Evolutionary conservation across 2,329 filamentous ascomycete species (phyloP).

Genomic region (Fusarium bactridioides): DNA sequence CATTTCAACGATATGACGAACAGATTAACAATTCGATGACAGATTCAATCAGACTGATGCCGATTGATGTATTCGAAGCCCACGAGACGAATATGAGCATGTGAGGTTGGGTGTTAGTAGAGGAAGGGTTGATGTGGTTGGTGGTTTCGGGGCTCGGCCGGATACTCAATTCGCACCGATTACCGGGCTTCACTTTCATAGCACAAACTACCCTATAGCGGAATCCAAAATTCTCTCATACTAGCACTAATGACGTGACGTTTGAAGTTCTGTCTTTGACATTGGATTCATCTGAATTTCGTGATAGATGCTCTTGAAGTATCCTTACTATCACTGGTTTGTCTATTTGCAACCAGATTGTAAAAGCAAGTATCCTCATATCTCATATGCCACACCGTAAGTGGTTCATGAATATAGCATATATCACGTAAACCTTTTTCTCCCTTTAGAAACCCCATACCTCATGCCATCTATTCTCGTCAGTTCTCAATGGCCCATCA

Average conservation of each 20-base stretch:
- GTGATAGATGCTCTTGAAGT: background rate
- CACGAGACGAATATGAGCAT: background rate
- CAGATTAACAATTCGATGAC: background rate
- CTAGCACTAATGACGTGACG: background rate
- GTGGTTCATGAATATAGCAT: background rate
- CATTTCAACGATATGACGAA: constrained; percentile 16
- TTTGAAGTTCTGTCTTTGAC: background rate
- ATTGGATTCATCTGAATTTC: background rate
- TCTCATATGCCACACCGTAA: too few species aligned
- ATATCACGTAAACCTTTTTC: background rate
- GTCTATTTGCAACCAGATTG: background rate
- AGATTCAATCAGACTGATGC: background rate
- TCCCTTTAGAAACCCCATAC: constrained; percentile 63
- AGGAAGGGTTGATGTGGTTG: constrained; percentile 20
- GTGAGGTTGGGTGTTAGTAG: constrained; percentile 10
- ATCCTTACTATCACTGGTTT: background rate
- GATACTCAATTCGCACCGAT: constrained; percentile 19
- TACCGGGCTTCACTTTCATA: background rate
- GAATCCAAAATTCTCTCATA: background rate
- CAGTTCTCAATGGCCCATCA: constrained; percentile 65
- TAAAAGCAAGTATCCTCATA: background rate
- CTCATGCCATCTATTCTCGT: constrained; percentile 67
- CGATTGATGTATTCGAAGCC: background rate
- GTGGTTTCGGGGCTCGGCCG: constrained; percentile 22
- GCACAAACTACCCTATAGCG: background rate